Evolutionary conservation across 768 basidiomycete genomes (phyloP).

Genomic region (Agaricus sinodeliciosus): DNA sequence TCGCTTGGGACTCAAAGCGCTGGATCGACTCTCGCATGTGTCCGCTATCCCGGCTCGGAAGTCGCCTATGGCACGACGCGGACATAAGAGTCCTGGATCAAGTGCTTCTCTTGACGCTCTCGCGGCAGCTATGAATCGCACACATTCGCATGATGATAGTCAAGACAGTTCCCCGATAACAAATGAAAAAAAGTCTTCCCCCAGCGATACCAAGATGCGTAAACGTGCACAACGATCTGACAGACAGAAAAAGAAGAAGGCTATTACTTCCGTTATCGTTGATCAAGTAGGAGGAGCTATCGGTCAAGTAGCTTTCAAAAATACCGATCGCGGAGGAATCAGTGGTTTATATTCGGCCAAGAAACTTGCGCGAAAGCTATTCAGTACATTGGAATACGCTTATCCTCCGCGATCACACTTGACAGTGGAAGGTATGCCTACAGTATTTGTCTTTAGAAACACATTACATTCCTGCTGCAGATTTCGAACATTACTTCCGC

Average conservation of each 20-base stretch:
- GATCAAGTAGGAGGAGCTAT: slow-evolving; percentile 68
- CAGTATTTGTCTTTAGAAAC: not conserved
- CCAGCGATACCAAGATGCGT: not conserved
- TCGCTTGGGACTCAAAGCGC: slow-evolving; percentile 57
- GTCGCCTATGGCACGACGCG: slow-evolving; percentile 34
- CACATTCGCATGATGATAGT: not conserved
- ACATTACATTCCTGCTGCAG: slow-evolving; percentile 25
- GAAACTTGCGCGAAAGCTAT: slow-evolving; percentile 61
- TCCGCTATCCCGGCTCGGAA: slow-evolving; percentile 37
- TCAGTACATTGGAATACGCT: slow-evolving; percentile 52
- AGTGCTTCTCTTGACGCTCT: slow-evolving; percentile 29
- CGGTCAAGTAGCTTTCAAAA: slow-evolving; percentile 64
- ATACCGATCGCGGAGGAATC: slow-evolving; percentile 42
- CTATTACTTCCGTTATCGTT: slow-evolving; percentile 61
- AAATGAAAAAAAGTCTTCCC: slow-evolving; percentile 7
- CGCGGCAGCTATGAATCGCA: slow-evolving; percentile 8
- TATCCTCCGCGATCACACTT: slow-evolving; percentile 55
- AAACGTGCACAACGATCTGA: slow-evolving; percentile 14
- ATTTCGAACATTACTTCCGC: slow-evolving; percentile 74
- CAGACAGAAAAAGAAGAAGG: slow-evolving; percentile 38
- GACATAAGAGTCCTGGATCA: slow-evolving; percentile 35
- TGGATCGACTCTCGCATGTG: slow-evolving; percentile 68
- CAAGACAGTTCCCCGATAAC: not conserved
- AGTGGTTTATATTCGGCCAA: slow-evolving; percentile 56
- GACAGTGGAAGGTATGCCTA: slow-evolving; percentile 52